Evolutionary conservation across 2,329 filamentous ascomycete genomes (phyloP).

Genomic region (Pseudopithomyces chartarum): DNA sequence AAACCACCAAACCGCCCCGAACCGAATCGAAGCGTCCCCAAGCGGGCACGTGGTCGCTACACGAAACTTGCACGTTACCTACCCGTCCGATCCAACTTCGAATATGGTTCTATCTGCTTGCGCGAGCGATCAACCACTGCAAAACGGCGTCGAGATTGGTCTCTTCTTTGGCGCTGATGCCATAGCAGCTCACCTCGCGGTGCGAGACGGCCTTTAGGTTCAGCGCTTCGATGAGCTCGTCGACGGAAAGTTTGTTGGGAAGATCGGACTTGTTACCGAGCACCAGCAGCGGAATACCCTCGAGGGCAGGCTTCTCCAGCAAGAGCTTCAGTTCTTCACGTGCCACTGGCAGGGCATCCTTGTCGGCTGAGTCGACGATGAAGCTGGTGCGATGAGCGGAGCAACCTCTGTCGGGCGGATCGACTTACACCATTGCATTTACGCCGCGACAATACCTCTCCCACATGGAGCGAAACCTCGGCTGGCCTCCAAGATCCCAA

Average conservation of each 20-base stretch:
- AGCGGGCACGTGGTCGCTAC: constrained; percentile 25
- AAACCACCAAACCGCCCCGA: constrained; percentile 19
- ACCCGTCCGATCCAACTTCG: constrained; percentile 18
- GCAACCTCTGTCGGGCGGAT: constrained; percentile 14
- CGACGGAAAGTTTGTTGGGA: constrained; percentile 85
- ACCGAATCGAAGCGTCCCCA: constrained; percentile 18
- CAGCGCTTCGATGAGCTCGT: constrained; percentile 92
- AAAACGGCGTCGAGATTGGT: constrained; percentile 97
- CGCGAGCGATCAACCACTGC: constrained; percentile 92
- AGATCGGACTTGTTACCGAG: constrained; percentile 98
- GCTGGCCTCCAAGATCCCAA: constrained; percentile 98
- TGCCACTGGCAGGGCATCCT: constrained; percentile 77
- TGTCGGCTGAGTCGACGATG: constrained; percentile 95
- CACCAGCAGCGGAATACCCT: constrained; percentile 90
- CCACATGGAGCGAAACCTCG: constrained; percentile 98
- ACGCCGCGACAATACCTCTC: constrained; percentile 97
- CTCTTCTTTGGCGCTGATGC: constrained; percentile 98
- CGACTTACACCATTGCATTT: constrained; percentile 83
- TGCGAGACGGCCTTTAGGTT: constrained; percentile 87
- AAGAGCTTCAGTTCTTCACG: constrained; percentile 91
- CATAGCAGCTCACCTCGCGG: constrained; percentile 97
- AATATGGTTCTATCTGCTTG: constrained; percentile 53
- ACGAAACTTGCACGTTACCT: constrained; percentile 25
- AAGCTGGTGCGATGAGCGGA: constrained; percentile 61
- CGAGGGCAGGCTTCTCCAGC: constrained; percentile 80